Conservation (phyloP, 192 early-diverging fungal species). For the Lunasporangiospora selenospora region DNA sequence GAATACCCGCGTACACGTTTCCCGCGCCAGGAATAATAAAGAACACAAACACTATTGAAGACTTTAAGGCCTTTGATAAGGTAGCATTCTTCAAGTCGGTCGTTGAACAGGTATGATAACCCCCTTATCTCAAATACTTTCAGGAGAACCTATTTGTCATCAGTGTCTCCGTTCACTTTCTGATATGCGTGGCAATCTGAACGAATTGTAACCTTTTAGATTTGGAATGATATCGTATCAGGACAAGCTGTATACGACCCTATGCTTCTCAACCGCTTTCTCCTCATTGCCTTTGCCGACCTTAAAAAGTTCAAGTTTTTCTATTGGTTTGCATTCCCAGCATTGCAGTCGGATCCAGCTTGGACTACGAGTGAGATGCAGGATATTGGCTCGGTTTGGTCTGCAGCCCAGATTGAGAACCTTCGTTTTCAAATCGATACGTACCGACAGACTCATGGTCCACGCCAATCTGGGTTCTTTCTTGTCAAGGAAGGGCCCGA, state of each 20-base stretch:
- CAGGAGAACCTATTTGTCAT: too few species aligned
- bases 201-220: slow-evolving; percentile 53
- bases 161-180: too few species aligned
- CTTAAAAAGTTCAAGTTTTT: slow-evolving; percentile 95
- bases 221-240: slow-evolving; percentile 74
- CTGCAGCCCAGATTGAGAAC: slow-evolving; percentile 1
- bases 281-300: slow-evolving; percentile 92
- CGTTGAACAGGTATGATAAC: slow-evolving; percentile 60
- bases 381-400: slow-evolving; percentile 30
- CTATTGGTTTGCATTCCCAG: slow-evolving; percentile 97
- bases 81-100: slow-evolving; percentile 62
- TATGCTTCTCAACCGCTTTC: slow-evolving; percentile 71
- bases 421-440: slow-evolving; percentile 11
- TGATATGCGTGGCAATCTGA: slow-evolving; percentile 13
- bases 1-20: slow-evolving; percentile 53
- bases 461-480: slow-evolving; percentile 48
- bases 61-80: slow-evolving; percentile 87
- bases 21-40: slow-evolving; percentile 64
- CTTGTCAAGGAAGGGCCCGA: slow-evolving; percentile 18
- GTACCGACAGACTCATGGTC: slow-evolving; percentile 12
- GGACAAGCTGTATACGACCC: slow-evolving; percentile 72
- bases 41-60: slow-evolving; percentile 97
- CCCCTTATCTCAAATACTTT: too few species aligned
- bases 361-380: slow-evolving; percentile 50
- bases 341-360: slow-evolving; percentile 72